A percentile compares a stretch with the other conserved stretches of the same genome.
Evolutionary conservation across 495 filamentous ascomycete species (phyloP).

Genomic region (Amphirosellinia nigrospora): DNA sequence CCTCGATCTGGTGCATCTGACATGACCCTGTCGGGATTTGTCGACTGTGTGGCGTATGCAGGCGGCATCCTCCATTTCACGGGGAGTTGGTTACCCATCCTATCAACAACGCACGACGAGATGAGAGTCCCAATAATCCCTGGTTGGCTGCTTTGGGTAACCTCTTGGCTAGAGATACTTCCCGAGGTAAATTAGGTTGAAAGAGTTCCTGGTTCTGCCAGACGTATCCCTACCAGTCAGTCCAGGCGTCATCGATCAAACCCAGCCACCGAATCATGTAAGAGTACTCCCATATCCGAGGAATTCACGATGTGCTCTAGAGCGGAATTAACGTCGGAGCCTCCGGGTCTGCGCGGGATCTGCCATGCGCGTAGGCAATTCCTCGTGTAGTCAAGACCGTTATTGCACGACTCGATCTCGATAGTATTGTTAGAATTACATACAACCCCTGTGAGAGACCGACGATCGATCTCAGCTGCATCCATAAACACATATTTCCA

Average conservation of each 20-base stretch:
- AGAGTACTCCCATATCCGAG: background rate
- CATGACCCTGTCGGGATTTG: slow-evolving; percentile 1
- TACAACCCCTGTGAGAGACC: background rate
- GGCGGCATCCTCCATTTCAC: slow-evolving; percentile 11
- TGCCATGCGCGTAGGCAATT: background rate
- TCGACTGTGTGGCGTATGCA: slow-evolving; percentile 19
- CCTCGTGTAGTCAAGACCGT: background rate
- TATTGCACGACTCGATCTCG: slow-evolving; percentile 14
- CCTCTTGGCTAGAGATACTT: background rate
- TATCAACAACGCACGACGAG: background rate
- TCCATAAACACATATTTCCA: slow-evolving; percentile 12
- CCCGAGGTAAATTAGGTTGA: slow-evolving; percentile 17
- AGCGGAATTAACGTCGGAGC: background rate
- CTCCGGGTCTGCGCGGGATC: slow-evolving; percentile 1
- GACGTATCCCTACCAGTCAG: background rate
- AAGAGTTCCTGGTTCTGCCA: background rate
- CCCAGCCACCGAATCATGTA: background rate
- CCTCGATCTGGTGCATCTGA: slow-evolving; percentile 5
- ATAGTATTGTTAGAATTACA: background rate
- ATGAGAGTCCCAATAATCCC: slow-evolving; percentile 9
- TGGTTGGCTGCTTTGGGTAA: background rate
- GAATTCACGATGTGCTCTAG: background rate
- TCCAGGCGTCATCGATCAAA: background rate
- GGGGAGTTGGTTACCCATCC: background rate
- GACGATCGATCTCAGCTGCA: slow-evolving; percentile 20